Base-by-base conservation (phyloP, 148 eudicot genomes). In the Heliosperma pusillum region DNA sequence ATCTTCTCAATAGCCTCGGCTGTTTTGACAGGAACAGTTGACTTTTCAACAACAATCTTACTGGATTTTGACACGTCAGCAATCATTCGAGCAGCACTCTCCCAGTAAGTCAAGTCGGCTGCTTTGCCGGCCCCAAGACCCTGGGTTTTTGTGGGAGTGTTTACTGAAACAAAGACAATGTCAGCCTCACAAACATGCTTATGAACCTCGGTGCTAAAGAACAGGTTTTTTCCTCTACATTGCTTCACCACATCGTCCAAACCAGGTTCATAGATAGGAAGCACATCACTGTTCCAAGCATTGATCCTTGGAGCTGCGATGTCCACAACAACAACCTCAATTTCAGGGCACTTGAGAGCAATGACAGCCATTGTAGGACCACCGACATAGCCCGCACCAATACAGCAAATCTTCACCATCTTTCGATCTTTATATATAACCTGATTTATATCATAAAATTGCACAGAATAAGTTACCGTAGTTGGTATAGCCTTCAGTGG, bases 361-460 rank as follows among this genome's bases (percentile, higher is more conserved):
- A 90, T 90, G 66, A 90, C 91, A 19, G 94, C 94, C 94, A 90
- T 90, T 30, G 94, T 90, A 2, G 94, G 94, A 12, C 94, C 94
- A 10, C 94, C 91, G 5, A 90, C 94, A 69, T 90, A 90, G 55
- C 94, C 94, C 70, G 91, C 94, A 85, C 91, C 94, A 78, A 90
- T 88, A 74, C 94, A 90, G 77, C 94, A 88, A 50, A 90, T 88
- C 84, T 90, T 90, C 74, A 87, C 89, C 94, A 90, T 90, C 71
- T 76, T 84, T 74, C 22, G 5, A n/a, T 53, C 21, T 2, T 20
- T 70, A 60, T 61, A 61, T 21, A 21, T 16, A 69, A n/a, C 74
- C 62, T 71, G 77, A 56, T 42, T 70, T 50, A 40, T 12, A 70
- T 8, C 19, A 76, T 36, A 29, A 60, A 77, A 76, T 11, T n/a